These are phyloP conservation scores for Neostapfia colusana DNA, from an alignment of 176 grass and related monocot genomes.

Conservation along the genomic window DNA sequence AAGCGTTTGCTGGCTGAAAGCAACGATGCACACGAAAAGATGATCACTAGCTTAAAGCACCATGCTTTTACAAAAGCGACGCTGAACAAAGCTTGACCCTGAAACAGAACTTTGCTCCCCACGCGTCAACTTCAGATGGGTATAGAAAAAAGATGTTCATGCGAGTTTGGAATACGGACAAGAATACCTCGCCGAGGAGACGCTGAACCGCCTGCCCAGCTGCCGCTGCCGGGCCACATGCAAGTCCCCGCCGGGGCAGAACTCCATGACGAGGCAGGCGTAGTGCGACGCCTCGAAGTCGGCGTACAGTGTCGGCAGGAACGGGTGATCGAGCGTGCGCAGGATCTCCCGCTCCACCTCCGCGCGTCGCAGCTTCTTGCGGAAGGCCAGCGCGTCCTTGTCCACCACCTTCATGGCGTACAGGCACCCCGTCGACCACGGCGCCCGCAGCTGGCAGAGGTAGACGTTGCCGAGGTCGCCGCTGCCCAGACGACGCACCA, in stretches of 20 bases:
- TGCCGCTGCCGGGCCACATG: slow-evolving; percentile 83
- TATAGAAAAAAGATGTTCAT: not conserved
- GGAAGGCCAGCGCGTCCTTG: slow-evolving; percentile 71
- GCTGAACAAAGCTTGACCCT: slow-evolving; percentile 50
- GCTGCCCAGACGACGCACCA: slow-evolving; percentile 74
- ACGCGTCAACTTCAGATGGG: slow-evolving; percentile 1
- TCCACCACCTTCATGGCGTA: slow-evolving; percentile 96
- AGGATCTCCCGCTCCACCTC: slow-evolving; percentile 89
- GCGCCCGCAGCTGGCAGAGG: slow-evolving; percentile 70
- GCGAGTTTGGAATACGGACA: not conserved
- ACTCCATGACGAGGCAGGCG: slow-evolving; percentile 94
- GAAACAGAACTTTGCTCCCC: slow-evolving; percentile 27
- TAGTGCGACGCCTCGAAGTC: slow-evolving; percentile 91
- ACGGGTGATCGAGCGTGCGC: slow-evolving; percentile 75
- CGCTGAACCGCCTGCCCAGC: slow-evolving; percentile 56
- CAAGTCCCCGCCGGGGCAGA: slow-evolving; percentile 82
- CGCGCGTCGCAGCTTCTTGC: slow-evolving; percentile 78
- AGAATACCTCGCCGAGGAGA: slow-evolving; percentile 59
- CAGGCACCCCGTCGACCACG: slow-evolving; percentile 52
- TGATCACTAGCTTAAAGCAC: slow-evolving; percentile 37
- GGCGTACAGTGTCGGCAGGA: slow-evolving; percentile 83
- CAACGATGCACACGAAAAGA: slow-evolving; percentile 43
- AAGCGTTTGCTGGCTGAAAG: slow-evolving; percentile 20
- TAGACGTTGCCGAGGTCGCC: slow-evolving; percentile 92
- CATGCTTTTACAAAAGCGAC: slow-evolving; percentile 44